phyloP scores from a whole-genome alignment of 305 asterid genomes.

The Fraxinus sp. region DNA sequence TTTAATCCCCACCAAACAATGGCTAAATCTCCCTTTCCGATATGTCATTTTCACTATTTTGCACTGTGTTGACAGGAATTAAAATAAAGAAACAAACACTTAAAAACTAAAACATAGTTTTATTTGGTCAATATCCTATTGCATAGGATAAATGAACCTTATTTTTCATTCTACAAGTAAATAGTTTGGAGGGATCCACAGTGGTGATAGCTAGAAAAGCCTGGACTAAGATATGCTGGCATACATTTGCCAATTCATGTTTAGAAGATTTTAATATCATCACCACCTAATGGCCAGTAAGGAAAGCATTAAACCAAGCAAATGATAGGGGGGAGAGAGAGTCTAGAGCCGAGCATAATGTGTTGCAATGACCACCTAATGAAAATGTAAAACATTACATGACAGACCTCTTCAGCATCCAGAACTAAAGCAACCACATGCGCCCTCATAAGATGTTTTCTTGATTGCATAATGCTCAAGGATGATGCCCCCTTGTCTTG shows the following conservation, averaged over 20 bases:
- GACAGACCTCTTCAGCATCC: conserved; percentile 88
- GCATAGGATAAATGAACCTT: background rate
- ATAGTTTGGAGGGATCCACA: background rate
- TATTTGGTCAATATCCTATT: background rate
- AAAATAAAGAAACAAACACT: background rate
- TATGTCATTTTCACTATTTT: background rate
- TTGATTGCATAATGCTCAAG: conserved; percentile 86
- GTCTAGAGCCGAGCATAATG: background rate
- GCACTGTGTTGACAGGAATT: background rate
- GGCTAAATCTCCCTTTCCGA: background rate
- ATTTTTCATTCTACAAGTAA: background rate
- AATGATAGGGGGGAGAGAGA: background rate
- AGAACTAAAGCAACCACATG: conserved; percentile 90
- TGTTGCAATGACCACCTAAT: background rate
- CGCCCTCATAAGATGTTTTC: conserved; percentile 97
- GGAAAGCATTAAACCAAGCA: conserved; percentile 10
- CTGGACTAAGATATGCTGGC: background rate
- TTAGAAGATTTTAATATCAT: background rate
- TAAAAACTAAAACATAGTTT: background rate
- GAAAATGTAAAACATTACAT: background rate
- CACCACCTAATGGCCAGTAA: background rate
- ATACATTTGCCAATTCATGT: conserved; percentile 1
- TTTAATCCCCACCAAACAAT: background rate
- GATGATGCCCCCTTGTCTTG: conserved; percentile 92
- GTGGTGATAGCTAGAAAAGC: background rate